A percentile compares a stretch with the other conserved stretches of the same genome.
Conservation (phyloP, 805 yeast genomes). For the Starmerella stigmatis region DNA sequence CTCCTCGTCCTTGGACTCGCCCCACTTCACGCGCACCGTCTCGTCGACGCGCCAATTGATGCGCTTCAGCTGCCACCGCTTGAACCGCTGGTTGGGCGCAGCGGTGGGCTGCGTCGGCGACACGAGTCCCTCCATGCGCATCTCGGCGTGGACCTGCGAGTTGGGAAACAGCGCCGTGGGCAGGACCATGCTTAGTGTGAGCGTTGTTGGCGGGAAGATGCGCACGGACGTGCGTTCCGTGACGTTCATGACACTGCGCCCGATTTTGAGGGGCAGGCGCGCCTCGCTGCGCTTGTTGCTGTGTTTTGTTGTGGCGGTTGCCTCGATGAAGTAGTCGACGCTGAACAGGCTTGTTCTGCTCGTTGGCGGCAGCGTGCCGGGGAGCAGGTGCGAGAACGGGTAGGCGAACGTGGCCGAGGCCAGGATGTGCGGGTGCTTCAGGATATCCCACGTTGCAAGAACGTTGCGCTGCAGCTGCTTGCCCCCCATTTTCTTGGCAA, state of each 20-base stretch:
- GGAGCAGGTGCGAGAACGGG: slow-evolving; percentile 82
- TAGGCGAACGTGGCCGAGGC: slow-evolving; percentile 72
- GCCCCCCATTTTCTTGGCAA: slow-evolving; percentile 19
- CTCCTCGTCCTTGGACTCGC: slow-evolving; percentile 16
- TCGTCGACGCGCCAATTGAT: slow-evolving; percentile 86
- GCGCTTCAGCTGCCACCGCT: slow-evolving; percentile 90
- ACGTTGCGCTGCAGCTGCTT: slow-evolving; percentile 33
- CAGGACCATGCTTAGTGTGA: slow-evolving; percentile 73
- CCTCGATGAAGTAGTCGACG: slow-evolving; percentile 68
- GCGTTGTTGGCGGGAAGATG: slow-evolving; percentile 90
- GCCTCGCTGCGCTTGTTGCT: slow-evolving; percentile 8
- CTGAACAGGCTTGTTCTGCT: slow-evolving; percentile 47
- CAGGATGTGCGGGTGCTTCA: slow-evolving; percentile 43
- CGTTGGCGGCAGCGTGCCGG: slow-evolving; percentile 81
- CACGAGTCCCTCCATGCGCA: slow-evolving; percentile 50
- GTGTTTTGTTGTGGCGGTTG: slow-evolving; percentile 31
- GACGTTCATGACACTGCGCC: slow-evolving; percentile 68
- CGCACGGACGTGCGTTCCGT: slow-evolving; percentile 79
- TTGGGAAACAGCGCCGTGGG: slow-evolving; percentile 87
- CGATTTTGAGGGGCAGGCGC: slow-evolving; percentile 39
- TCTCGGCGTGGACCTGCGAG: slow-evolving; percentile 71
- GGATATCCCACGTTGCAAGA: slow-evolving; percentile 81
- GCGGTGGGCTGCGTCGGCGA: slow-evolving; percentile 12
- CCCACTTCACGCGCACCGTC: slow-evolving; percentile 32
- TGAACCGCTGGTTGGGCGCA: slow-evolving; percentile 13